Base-by-base conservation (phyloP, 192 early-diverging fungal species). In the Backusella mclennaniae region DNA sequence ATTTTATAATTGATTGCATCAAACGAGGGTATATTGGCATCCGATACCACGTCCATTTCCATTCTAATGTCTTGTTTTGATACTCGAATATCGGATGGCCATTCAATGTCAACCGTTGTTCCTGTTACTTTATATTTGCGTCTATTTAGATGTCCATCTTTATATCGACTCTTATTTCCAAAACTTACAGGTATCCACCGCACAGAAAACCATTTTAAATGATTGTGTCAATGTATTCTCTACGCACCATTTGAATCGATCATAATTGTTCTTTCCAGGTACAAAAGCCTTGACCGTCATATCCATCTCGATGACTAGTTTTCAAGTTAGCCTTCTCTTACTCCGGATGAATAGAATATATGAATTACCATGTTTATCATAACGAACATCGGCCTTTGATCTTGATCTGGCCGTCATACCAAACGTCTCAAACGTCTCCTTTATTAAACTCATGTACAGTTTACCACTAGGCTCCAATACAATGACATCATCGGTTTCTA, bases 401-500 rank as follows among this genome's bases (percentile, higher is more conserved):
- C 66, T 66, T 41, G 52, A 74, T 14, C 59, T 67, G 11, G 52
- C 77, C 15, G 67, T 44, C 15, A 79, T 69, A 33, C 77, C 77
- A 53, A 79, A 74, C 5, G 41, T 35, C 52, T 79, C 77, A 53
- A 74, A 74, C 3, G 67, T 70, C 17, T 73, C 49, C 29, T 79
- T 79, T 69, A 41, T 35, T 19, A 79, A 26, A 42, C 72, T 79
- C 21, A 79, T 26, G 15, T 73, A 46, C 8, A 79, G 38, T 31
- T 67, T 70, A 42, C 75, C 75, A 56, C 36, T 38, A 4, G 38
- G 67, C 4, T 79, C 68, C 4, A 79, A 23, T 35, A 71, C 44
- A 8, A 75, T 44, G 0, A 79, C 78, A 67, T 79, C 73, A 49
- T 79, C 78, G 1, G 69, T 69, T 21, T 79, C 73, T 19, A 79